Evolutionary conservation across 306 rosid genomes (phyloP).

Genomic region (Acmispon strigosus): DNA sequence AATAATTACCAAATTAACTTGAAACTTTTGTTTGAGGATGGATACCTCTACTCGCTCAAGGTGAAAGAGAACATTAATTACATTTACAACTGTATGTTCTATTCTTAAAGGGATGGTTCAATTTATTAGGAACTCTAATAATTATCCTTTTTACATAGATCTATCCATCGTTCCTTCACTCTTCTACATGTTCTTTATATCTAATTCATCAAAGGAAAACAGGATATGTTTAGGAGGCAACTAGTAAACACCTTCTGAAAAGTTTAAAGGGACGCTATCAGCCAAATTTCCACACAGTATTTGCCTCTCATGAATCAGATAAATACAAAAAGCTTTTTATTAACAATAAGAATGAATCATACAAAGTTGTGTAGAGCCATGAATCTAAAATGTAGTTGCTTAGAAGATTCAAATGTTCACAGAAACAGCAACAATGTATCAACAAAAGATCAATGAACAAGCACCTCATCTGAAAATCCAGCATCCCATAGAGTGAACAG

Average conservation of each 20-base stretch:
- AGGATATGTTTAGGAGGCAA: slow-evolving; percentile 30
- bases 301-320: slow-evolving; percentile 46
- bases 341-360: neutral
- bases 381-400: neutral
- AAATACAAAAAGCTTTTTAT: slow-evolving; percentile 25
- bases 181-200: neutral
- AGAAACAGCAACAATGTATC: neutral
- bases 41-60: neutral
- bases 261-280: slow-evolving; percentile 20
- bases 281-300: slow-evolving; percentile 25
- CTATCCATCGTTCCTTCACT: neutral
- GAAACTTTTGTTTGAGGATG: neutral
- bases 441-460: neutral
- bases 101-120: neutral
- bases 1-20: neutral
- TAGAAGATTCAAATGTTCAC: neutral
- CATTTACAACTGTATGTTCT: neutral
- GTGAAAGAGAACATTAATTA: neutral
- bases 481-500: neutral
- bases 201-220: neutral
- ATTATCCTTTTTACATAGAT: neutral
- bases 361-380: neutral
- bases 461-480: neutral
- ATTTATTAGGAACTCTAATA: neutral
- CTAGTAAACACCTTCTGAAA: slow-evolving; percentile 34